Percentiles rank a stretch among this genome's conserved stretches.
Conservation (phyloP, 495 filamentous ascomycete species). For the Terfezia boudieri region DNA sequence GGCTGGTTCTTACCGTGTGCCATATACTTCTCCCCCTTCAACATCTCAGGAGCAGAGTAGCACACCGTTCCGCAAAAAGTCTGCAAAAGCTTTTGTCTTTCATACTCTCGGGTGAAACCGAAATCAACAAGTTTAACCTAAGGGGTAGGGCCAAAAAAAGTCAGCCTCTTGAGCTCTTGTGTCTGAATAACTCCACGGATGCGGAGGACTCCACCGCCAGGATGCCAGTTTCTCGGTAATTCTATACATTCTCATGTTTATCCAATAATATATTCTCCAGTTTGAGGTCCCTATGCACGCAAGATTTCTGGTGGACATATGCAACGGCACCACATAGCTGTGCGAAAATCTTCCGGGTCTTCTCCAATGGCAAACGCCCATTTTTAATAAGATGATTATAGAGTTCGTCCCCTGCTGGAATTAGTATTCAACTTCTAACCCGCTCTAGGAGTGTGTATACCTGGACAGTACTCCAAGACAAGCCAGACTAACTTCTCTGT, state of each 20-base stretch:
- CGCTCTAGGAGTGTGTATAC: constrained; percentile 26
- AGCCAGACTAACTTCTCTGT: constrained; percentile 90
- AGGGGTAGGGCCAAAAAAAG: neutral
- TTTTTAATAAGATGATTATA: constrained; percentile 84
- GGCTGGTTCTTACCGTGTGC: constrained; percentile 14
- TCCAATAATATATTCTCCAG: constrained; percentile 93
- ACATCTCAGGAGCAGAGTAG: constrained; percentile 95
- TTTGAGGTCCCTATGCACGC: constrained; percentile 91
- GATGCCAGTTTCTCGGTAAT: neutral
- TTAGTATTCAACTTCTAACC: neutral
- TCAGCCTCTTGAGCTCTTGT: neutral
- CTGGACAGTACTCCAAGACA: constrained; percentile 88
- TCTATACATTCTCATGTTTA: constrained; percentile 56
- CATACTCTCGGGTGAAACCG: constrained; percentile 92
- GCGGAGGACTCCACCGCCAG: too few species aligned
- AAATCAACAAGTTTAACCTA: constrained; percentile 93
- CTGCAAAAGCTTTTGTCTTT: constrained; percentile 84
- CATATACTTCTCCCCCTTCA: constrained; percentile 84
- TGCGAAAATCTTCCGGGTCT: constrained; percentile 87
- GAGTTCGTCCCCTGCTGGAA: constrained; percentile 59
- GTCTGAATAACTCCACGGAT: neutral
- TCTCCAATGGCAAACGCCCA: constrained; percentile 62
- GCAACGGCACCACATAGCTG: constrained; percentile 88
- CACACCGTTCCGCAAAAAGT: constrained; percentile 96
- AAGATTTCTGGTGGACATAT: constrained; percentile 87